phyloP scores from a whole-genome alignment of 2,329 filamentous ascomycete species.

The Pseudogymnoascus sp. region DNA sequence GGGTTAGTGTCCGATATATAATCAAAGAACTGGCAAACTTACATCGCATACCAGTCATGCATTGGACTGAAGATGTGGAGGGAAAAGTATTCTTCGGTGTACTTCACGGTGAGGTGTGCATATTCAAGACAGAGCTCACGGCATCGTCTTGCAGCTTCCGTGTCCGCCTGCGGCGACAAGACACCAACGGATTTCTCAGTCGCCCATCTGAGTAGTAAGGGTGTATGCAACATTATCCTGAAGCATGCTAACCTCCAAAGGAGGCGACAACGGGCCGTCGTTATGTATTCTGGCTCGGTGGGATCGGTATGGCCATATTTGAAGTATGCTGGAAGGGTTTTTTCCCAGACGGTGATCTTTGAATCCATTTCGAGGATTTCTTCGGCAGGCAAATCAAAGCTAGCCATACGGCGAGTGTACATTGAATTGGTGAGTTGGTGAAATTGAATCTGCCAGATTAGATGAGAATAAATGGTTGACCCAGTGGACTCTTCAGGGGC shows the following conservation, averaged over 20 bases:
- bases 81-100: slow-evolving; percentile 28
- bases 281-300: slow-evolving; percentile 15
- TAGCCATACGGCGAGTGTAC: slow-evolving; percentile 21
- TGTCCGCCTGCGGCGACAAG: slow-evolving; percentile 2
- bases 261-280: not conserved
- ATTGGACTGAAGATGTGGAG: slow-evolving; percentile 25
- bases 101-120: slow-evolving; percentile 27
- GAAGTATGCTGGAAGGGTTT: slow-evolving; percentile 25
- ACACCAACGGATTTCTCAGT: not conserved
- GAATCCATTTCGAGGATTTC: slow-evolving; percentile 30
- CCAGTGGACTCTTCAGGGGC: slow-evolving; percentile 8
- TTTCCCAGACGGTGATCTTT: slow-evolving; percentile 26
- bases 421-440: slow-evolving; percentile 13
- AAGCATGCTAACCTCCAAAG: slow-evolving; percentile 5
- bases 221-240: slow-evolving; percentile 1
- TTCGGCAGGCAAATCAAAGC: slow-evolving; percentile 19
- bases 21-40: not conserved
- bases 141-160: not conserved
- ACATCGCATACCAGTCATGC: slow-evolving; percentile 28
- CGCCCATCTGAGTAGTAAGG: slow-evolving; percentile 2
- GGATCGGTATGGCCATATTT: slow-evolving; percentile 14
- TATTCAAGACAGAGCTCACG: slow-evolving; percentile 29
- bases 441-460: slow-evolving; percentile 5
- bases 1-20: not conserved
- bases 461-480: slow-evolving; percentile 14